These are phyloP conservation scores for Coprinopsis cinerea DNA, from an alignment of 768 basidiomycete genomes.

Conservation along the genomic window DNA sequence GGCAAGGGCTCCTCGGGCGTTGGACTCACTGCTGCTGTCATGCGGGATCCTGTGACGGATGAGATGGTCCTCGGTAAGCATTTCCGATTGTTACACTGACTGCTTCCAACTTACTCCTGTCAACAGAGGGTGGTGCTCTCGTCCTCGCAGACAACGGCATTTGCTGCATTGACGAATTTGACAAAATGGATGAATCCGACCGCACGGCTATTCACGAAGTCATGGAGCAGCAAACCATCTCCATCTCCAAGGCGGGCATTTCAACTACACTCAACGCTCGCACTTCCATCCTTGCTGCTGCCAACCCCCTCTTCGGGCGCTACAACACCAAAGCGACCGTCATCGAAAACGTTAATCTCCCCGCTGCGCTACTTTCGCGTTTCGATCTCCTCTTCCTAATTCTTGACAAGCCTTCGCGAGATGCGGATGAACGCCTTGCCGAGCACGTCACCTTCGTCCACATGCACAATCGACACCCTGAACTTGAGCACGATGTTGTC, in stretches of 20 bases:
- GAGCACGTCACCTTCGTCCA: slow-evolving; percentile 98
- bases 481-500: slow-evolving; percentile 76
- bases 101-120: slow-evolving; percentile 6
- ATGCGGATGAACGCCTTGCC: slow-evolving; percentile 93
- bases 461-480: slow-evolving; percentile 90
- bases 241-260: slow-evolving; percentile 98
- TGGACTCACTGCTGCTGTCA: slow-evolving; percentile 97
- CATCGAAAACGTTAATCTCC: slow-evolving; percentile 98
- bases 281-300: slow-evolving; percentile 95
- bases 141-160: slow-evolving; percentile 99
- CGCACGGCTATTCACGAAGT: slow-evolving; percentile 99
- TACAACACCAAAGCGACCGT: slow-evolving; percentile 98
- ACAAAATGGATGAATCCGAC: slow-evolving; percentile 99
- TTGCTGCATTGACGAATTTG: slow-evolving; percentile 99
- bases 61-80: slow-evolving; percentile 94
- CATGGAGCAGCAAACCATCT: slow-evolving; percentile 99
- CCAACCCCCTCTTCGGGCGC: slow-evolving; percentile 95
- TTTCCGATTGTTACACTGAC: neutral
- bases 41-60: slow-evolving; percentile 98
- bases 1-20: slow-evolving; percentile 98
- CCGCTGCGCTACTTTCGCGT: slow-evolving; percentile 91
- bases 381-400: slow-evolving; percentile 97
- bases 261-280: slow-evolving; percentile 97
- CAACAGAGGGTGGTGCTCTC: slow-evolving; percentile 94
- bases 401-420: slow-evolving; percentile 89